Evolutionary conservation across 345 rosid genomes (phyloP).

Genomic region (Murraya paniculata): DNA sequence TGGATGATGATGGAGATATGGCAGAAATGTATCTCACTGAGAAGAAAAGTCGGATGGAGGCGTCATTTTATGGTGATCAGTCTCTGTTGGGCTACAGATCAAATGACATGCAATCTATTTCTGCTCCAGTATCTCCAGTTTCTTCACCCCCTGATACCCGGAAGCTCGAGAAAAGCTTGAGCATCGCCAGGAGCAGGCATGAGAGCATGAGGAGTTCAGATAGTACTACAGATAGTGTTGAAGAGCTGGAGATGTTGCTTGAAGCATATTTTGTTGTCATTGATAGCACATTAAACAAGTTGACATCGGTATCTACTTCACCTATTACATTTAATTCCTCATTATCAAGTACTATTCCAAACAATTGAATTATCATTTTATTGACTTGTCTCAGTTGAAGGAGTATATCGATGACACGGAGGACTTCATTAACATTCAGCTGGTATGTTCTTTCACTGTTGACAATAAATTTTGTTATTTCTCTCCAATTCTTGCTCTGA

Average conservation of each 20-base stretch:
- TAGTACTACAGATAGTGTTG: conserved; percentile 68
- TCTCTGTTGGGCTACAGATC: conserved; percentile 69
- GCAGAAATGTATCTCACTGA: conserved; percentile 99
- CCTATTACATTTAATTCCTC: not conserved
- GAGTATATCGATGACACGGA: conserved; percentile 97
- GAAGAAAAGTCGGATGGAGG: conserved; percentile 86
- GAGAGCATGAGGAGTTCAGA: conserved; percentile 88
- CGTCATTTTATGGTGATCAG: conserved; percentile 76
- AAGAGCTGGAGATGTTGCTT: conserved; percentile 97
- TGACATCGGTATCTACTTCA: conserved; percentile 72
- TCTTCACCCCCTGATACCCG: conserved; percentile 81
- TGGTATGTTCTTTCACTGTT: conserved; percentile 39
- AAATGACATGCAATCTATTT: conserved; percentile 64
- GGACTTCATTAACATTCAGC: conserved; percentile 96
- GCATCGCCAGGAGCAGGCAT: conserved; percentile 89
- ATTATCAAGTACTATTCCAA: not conserved
- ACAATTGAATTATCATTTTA: conserved; percentile 1
- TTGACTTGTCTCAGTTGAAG: conserved; percentile 63
- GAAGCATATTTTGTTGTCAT: conserved; percentile 98
- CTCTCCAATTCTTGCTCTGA: not conserved
- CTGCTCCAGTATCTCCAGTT: conserved; percentile 96
- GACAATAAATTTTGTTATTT: not conserved
- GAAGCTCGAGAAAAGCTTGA: conserved; percentile 81
- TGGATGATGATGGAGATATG: conserved; percentile 99
- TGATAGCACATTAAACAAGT: conserved; percentile 90